These are phyloP conservation scores for Dimargaris verticillata DNA, from an alignment of 192 early-diverging fungal species.

Conservation along the genomic window DNA sequence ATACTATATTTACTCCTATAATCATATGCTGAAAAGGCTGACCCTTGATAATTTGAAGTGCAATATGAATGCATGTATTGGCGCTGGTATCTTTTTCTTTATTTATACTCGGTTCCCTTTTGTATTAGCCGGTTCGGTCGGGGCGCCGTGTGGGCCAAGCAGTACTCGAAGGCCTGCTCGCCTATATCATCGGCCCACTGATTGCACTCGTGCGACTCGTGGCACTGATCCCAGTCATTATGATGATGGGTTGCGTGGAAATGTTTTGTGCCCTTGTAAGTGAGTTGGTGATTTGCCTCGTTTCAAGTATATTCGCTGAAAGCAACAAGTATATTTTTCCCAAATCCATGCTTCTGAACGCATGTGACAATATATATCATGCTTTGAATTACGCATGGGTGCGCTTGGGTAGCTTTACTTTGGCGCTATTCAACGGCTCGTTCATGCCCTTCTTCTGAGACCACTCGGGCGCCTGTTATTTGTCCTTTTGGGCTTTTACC, in stretches of 20 bases:
- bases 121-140: neutral
- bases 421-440: conserved; percentile 19
- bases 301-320: too few species aligned
- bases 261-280: conserved; percentile 15
- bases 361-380: too few species aligned
- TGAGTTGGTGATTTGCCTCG: neutral
- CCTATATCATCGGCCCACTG: conserved; percentile 21
- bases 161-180: conserved; percentile 8
- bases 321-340: too few species aligned
- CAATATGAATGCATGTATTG: too few species aligned
- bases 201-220: conserved; percentile 24
- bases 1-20: too few species aligned
- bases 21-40: too few species aligned
- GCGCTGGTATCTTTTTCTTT: too few species aligned
- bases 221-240: conserved; percentile 25
- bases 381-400: too few species aligned
- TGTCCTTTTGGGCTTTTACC: conserved; percentile 55
- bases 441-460: conserved; percentile 18
- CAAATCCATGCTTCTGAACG: too few species aligned
- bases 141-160: conserved; percentile 14
- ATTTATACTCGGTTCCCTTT: too few species aligned
- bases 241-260: conserved; percentile 22
- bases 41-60: too few species aligned
- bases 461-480: conserved; percentile 39
- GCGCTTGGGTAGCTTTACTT: neutral